phyloP scores from a whole-genome alignment of 352 stramenopile species.

The Globisporangium irregulare region DNA sequence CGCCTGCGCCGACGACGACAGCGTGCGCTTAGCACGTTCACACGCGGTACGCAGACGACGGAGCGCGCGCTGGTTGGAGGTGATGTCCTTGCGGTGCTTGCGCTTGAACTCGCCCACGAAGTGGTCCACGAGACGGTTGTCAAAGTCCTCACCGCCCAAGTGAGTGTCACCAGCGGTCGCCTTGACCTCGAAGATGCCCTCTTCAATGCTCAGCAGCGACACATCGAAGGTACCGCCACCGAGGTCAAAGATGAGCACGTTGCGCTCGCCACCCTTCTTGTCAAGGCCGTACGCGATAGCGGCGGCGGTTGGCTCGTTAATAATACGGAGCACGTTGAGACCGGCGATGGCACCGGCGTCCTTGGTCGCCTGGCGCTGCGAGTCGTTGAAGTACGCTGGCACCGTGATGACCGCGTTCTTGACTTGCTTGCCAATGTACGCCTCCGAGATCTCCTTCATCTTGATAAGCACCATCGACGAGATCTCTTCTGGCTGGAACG shows the following conservation, averaged over 20 bases:
- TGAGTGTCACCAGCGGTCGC: too few relatives aligned
- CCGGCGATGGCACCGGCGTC: slow-evolving; percentile 90
- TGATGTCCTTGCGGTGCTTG: slow-evolving; percentile 82
- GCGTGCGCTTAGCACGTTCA: slow-evolving; percentile 90
- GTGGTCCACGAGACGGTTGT: slow-evolving; percentile 87
- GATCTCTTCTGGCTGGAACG: slow-evolving; percentile 80
- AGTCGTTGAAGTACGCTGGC: slow-evolving; percentile 97
- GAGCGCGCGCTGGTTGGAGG: slow-evolving; percentile 74
- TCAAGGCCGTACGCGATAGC: slow-evolving; percentile 95
- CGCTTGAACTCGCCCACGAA: slow-evolving; percentile 90
- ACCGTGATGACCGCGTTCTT: slow-evolving; percentile 42
- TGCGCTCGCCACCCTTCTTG: slow-evolving; percentile 93
- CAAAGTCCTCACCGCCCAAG: too few relatives aligned
- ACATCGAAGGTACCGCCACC: too few relatives aligned
- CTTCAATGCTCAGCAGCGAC: too few relatives aligned
- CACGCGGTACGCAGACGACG: slow-evolving; percentile 89
- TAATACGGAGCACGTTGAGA: slow-evolving; percentile 94
- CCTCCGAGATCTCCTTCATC: slow-evolving; percentile 29
- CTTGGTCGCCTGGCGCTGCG: slow-evolving; percentile 93
- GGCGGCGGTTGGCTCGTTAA: slow-evolving; percentile 96
- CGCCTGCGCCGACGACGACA: slow-evolving; percentile 83
- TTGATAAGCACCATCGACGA: slow-evolving; percentile 73
- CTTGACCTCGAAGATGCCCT: too few relatives aligned
- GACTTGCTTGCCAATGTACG: slow-evolving; percentile 51
- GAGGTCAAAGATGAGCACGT: slow-evolving; percentile 84